These are phyloP conservation scores for Fusarium annulatum DNA, from an alignment of 2,329 filamentous ascomycete genomes.

Conservation along the genomic window DNA sequence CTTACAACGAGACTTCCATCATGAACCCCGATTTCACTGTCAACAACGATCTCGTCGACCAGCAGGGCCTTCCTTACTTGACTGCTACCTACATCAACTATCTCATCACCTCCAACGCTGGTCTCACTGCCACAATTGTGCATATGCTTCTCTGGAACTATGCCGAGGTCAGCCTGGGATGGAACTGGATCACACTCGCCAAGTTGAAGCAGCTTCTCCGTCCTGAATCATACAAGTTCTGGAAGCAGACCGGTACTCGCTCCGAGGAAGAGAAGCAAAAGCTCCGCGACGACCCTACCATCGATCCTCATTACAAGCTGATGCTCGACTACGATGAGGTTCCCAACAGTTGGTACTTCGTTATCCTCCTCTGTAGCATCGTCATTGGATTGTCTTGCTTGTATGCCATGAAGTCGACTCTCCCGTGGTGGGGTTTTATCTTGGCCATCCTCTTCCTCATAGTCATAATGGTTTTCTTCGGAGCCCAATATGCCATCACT, in stretches of 20 bases:
- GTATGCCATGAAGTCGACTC: conserved; percentile 44
- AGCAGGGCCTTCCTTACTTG: conserved; percentile 14
- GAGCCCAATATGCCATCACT: conserved; percentile 41
- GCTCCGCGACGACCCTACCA: conserved; percentile 15
- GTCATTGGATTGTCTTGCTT: conserved; percentile 5
- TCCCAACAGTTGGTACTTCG: conserved; percentile 25
- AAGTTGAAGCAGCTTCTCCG: not conserved
- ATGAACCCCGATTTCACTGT: conserved; percentile 39
- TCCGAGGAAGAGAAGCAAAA: conserved; percentile 24
- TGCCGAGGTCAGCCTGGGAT: conserved; percentile 35
- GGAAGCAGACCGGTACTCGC: not conserved
- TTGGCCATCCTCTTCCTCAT: conserved; percentile 51
- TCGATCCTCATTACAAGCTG: conserved; percentile 32
- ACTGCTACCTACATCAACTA: conserved; percentile 29
- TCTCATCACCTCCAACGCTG: conserved; percentile 27
- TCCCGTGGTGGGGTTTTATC: conserved; percentile 55
- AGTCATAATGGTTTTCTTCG: conserved; percentile 54
- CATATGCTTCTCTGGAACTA: conserved; percentile 42
- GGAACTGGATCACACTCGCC: conserved; percentile 14
- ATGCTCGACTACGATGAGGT: conserved; percentile 30
- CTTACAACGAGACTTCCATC: conserved; percentile 21
- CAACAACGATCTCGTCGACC: not conserved
- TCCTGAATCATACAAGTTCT: conserved; percentile 17
- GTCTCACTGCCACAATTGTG: conserved; percentile 17
- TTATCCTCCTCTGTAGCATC: not conserved